A percentile compares a stretch with the other conserved stretches of the same genome.
Evolutionary conservation across 306 rosid genomes (phyloP).

Genomic region (Quercus wislizeni): DNA sequence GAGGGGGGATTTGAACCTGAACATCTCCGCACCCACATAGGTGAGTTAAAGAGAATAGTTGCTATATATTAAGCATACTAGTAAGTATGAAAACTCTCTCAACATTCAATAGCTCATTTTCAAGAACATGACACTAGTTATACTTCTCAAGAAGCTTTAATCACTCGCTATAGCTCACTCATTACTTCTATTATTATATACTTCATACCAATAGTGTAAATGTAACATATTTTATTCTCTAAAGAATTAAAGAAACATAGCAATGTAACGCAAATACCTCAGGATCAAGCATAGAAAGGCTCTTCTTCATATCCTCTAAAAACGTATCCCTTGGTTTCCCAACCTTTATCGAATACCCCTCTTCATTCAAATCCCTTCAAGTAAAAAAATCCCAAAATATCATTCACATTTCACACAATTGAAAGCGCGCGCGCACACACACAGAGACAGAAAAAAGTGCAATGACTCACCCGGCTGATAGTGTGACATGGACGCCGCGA

Average conservation of each 20-base stretch:
- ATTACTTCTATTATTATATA: no score
- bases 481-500: constrained; percentile 51
- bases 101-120: not conserved
- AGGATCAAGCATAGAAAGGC: constrained; percentile 72
- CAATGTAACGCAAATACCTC: constrained; percentile 49
- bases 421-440: not conserved
- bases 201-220: no score
- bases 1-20: no score
- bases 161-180: not conserved
- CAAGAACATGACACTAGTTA: not conserved
- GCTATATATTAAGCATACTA: not conserved
- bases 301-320: constrained; percentile 46
- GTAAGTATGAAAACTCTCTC: not conserved
- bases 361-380: constrained; percentile 52
- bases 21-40: no score
- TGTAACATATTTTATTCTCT: no score
- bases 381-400: constrained; percentile 13
- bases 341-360: constrained; percentile 21
- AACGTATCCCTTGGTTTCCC: constrained; percentile 29
- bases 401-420: constrained; percentile 6
- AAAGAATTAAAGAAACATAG: no score
- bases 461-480: constrained; percentile 47
- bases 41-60: not conserved
- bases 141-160: not conserved
- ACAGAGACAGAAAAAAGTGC: not conserved